phyloP scores from a whole-genome alignment of 2,329 filamentous ascomycete species.

The Calonectria ilicicola region DNA sequence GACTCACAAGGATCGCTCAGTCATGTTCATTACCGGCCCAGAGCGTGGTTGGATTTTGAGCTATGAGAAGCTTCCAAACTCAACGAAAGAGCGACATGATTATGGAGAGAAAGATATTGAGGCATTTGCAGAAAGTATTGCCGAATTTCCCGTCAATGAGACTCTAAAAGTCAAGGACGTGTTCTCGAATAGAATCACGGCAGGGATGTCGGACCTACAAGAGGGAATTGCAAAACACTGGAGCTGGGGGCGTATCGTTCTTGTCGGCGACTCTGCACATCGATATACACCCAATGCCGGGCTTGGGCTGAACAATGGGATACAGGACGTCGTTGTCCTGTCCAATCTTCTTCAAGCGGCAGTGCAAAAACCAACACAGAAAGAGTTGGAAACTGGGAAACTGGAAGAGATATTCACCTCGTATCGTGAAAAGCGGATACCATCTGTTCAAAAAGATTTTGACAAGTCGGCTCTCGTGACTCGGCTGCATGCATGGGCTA shows the following conservation, averaged over 20 bases:
- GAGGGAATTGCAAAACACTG: constrained; percentile 31
- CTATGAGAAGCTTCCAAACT: neutral
- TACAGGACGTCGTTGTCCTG: neutral
- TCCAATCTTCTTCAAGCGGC: constrained; percentile 8
- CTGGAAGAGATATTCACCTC: constrained; percentile 30
- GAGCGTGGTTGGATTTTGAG: neutral
- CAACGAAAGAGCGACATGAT: neutral
- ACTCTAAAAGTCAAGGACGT: neutral
- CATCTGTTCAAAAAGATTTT: constrained; percentile 25
- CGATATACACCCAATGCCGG: constrained; percentile 36
- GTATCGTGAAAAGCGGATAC: constrained; percentile 34
- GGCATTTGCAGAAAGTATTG: neutral
- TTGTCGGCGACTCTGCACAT: constrained; percentile 32
- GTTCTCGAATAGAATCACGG: constrained; percentile 6
- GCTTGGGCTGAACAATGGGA: constrained; percentile 32
- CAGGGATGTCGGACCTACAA: constrained; percentile 13
- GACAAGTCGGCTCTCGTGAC: constrained; percentile 30
- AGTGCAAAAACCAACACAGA: neutral
- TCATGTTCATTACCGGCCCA: neutral
- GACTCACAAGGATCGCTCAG: neutral
- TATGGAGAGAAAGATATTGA: constrained; percentile 3
- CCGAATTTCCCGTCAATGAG: neutral
- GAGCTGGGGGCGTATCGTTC: constrained; percentile 31
- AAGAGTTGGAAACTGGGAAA: neutral
- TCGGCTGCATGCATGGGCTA: constrained; percentile 43